Base-by-base conservation (phyloP, 176 grass and related monocot species). In the Oryza officinalis region DNA sequence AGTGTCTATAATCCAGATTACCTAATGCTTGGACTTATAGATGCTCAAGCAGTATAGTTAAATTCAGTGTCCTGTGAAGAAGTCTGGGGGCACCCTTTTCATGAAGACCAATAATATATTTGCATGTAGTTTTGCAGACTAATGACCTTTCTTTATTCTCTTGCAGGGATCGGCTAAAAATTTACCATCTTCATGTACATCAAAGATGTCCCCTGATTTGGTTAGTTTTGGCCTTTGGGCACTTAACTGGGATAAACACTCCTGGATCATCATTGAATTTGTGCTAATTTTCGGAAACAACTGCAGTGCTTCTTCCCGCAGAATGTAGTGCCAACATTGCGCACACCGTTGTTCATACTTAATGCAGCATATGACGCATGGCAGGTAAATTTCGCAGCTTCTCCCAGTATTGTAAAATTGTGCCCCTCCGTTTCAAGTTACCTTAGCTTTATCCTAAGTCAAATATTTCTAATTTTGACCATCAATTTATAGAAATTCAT, bases 251-350 rank as follows among this genome's bases (percentile, higher is more conserved):
- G 11, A 83, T 33, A 41, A 67, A 35, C 49, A 74, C 26, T 13
- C 10, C 9, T 75, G 57, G 4, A 2, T 57, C 52, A 11, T 67
- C 8, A 23, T 71, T 35, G 27, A 83, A 63, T 83, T 46, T 13
- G 77, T 13, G 65, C 81, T 91, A 74, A 74, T 65, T 70, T 71
- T 35, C 18, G 25, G 70, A 43, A 65, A 67, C 41, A 84, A 71
- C 45, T 86, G 57, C 94, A 97, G 94, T 94, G 91, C 57, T 94
- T 97, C 87, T 97, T 97, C 87, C 94, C 94, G 0, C 94, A 97
- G 71, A 83, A 97, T 31, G 76, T 97, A 33, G 76, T 94, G 65
- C 89, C 87, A 63, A 75, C 84, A 60, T 27, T 97, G 67, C 75
- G 71, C 41, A 94, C 91, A 32, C 89, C 94, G 1, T 45, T 97